Conservation (phyloP, 257 asterid species). For the Petrea volubilis region DNA sequence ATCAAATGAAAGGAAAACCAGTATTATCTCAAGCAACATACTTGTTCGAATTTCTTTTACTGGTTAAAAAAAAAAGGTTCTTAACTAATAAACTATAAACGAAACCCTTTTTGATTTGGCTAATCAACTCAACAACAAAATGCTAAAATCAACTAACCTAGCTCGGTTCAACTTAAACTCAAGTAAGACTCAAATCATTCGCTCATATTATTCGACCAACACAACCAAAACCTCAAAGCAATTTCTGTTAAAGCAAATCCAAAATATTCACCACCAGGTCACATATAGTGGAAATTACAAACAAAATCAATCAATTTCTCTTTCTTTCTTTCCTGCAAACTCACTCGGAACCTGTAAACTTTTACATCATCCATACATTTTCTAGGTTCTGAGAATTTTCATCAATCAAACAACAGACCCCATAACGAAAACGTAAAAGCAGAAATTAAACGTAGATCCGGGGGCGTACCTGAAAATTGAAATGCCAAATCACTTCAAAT, state of each 20-base stretch:
- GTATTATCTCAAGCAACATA: not conserved
- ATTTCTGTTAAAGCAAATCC: not conserved
- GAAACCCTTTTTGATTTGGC: slow-evolving; percentile 3
- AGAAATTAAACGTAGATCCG: slow-evolving; percentile 15
- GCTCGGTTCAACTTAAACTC: slow-evolving; percentile 21
- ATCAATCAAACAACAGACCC: not conserved
- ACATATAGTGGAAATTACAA: not conserved
- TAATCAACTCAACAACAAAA: not conserved
- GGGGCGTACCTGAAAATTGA: slow-evolving; percentile 31
- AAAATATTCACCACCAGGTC: not conserved
- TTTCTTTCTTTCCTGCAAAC: not conserved
- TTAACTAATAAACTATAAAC: not conserved
- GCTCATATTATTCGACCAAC: not conserved
- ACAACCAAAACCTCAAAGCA: not conserved
- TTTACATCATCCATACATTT: not conserved
- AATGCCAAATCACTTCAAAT: slow-evolving; percentile 15
- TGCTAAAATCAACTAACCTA: not conserved
- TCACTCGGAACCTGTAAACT: not conserved
- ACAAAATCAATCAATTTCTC: not conserved
- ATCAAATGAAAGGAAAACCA: not conserved
- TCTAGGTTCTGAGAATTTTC: not conserved
- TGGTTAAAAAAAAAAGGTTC: not conserved
- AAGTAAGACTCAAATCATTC: not conserved
- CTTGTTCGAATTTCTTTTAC: not conserved
- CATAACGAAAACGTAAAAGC: not conserved